A percentile compares a stretch with the other conserved stretches of the same genome.
phyloP scores from a whole-genome alignment of 768 basidiomycete genomes.

The Vararia minispora region DNA sequence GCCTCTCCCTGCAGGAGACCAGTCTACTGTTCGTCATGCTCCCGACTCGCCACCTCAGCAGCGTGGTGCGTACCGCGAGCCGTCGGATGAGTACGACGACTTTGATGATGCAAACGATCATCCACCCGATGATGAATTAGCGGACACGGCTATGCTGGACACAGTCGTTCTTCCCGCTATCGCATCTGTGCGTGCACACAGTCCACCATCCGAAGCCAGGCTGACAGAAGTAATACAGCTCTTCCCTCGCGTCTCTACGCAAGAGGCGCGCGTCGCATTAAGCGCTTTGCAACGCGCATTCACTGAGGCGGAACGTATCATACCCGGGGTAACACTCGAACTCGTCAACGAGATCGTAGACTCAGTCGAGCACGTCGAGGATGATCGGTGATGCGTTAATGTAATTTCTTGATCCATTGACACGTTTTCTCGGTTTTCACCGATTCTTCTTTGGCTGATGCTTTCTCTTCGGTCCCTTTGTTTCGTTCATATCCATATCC shows the following conservation, averaged over 20 bases:
- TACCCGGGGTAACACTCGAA: constrained; percentile 90
- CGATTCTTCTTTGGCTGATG: background rate
- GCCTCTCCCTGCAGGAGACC: constrained; percentile 31
- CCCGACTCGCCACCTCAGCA: constrained; percentile 16
- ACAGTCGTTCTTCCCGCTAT: constrained; percentile 95
- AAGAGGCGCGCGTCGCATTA: constrained; percentile 80
- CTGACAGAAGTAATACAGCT: constrained; percentile 42
- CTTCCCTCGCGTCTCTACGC: constrained; percentile 86
- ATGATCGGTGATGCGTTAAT: constrained; percentile 36
- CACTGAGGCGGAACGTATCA: constrained; percentile 88
- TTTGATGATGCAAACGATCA: constrained; percentile 48
- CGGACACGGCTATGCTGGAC: constrained; percentile 89
- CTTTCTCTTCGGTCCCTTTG: too few relatives aligned
- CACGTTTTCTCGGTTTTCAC: background rate
- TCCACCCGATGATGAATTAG: constrained; percentile 38
- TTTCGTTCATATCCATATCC: too few relatives aligned
- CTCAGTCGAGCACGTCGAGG: constrained; percentile 84
- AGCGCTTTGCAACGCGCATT: constrained; percentile 85
- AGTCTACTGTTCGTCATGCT: constrained; percentile 57
- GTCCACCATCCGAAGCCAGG: constrained; percentile 1
- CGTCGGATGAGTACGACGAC: constrained; percentile 55
- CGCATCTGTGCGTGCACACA: constrained; percentile 61
- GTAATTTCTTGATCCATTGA: background rate
- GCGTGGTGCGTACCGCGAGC: constrained; percentile 28
- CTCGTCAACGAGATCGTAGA: constrained; percentile 91